These are phyloP conservation scores for Raffaelea ambrosiae DNA, from an alignment of 2,329 filamentous ascomycete genomes.

Conservation along the genomic window DNA sequence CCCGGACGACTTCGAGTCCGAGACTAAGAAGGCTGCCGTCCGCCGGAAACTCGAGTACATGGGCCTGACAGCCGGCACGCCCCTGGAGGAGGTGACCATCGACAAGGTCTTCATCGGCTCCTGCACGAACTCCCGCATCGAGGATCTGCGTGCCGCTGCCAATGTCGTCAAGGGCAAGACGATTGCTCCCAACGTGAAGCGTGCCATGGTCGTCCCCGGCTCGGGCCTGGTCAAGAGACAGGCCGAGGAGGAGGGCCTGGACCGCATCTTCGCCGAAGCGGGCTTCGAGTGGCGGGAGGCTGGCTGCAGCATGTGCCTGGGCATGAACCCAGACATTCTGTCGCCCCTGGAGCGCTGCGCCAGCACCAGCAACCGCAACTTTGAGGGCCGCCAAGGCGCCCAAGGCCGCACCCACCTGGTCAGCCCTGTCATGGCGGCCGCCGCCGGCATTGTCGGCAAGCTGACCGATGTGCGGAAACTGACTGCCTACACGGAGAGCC, in stretches of 20 bases:
- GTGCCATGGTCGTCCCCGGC: conserved; percentile 92
- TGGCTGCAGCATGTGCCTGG: conserved; percentile 97
- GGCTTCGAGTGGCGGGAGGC: conserved; percentile 98
- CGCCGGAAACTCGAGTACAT: conserved; percentile 88
- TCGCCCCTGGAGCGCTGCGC: conserved; percentile 89
- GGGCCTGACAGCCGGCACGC: conserved; percentile 78
- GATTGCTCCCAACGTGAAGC: conserved; percentile 80
- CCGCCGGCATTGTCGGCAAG: conserved; percentile 81
- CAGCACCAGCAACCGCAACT: conserved; percentile 93
- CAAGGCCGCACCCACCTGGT: conserved; percentile 88
- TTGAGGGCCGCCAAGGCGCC: conserved; percentile 92
- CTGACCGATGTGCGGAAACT: conserved; percentile 85
- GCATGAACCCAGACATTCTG: conserved; percentile 98
- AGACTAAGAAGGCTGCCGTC: conserved; percentile 72
- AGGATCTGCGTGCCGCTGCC: conserved; percentile 85
- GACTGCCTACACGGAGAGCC: conserved; percentile 49
- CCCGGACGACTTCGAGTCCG: conserved; percentile 75
- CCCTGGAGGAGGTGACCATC: conserved; percentile 81
- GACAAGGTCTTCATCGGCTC: conserved; percentile 99
- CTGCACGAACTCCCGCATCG: conserved; percentile 95
- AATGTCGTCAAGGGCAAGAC: conserved; percentile 80
- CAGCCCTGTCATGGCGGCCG: conserved; percentile 95
- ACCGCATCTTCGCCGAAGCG: conserved; percentile 84
- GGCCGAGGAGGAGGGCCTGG: conserved; percentile 84
- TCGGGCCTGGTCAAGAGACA: conserved; percentile 90